Evolutionary conservation across 2,329 filamentous ascomycete species (phyloP).

Genomic region (Camptophora hylomeconis): DNA sequence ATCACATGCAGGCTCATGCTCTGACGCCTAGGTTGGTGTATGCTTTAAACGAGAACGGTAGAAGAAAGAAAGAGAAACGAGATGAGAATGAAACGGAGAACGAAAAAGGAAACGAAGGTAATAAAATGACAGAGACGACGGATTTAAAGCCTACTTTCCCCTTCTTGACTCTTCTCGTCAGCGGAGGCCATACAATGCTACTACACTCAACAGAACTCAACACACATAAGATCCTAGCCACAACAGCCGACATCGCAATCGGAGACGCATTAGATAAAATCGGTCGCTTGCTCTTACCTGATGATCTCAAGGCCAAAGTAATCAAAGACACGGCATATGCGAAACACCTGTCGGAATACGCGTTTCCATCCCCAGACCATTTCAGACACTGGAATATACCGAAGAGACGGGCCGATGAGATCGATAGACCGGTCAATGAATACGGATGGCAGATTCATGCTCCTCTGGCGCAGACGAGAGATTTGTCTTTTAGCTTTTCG

Average conservation of each 20-base stretch:
- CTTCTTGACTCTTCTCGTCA: conserved; percentile 78
- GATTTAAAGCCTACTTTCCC: conserved; percentile 50
- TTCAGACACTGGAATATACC: conserved; percentile 37
- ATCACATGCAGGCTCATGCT: conserved; percentile 97
- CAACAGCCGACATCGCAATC: conserved; percentile 68
- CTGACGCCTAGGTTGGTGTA: conserved; percentile 68
- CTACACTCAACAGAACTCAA: conserved; percentile 57
- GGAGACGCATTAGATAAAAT: conserved; percentile 84
- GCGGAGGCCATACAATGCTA: conserved; percentile 82
- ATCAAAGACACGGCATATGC: conserved; percentile 65
- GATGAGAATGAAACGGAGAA: conserved; percentile 4
- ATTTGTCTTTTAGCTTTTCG: conserved; percentile 60
- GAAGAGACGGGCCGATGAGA: conserved; percentile 45
- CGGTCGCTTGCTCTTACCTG: conserved; percentile 62
- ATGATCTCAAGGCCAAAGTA: conserved; percentile 35
- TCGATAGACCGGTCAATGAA: conserved; percentile 30
- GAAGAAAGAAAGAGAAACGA: conserved; percentile 19
- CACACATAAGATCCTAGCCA: conserved; percentile 60
- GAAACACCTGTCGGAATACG: conserved; percentile 63
- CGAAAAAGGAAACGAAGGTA: conserved; percentile 1
- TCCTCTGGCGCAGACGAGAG: conserved; percentile 48
- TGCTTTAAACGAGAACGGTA: no score
- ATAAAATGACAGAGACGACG: background rate
- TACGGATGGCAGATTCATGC: conserved; percentile 58
- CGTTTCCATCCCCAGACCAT: conserved; percentile 43